These are phyloP conservation scores for Gaeumannomyces sp. DNA, from an alignment of 2,329 filamentous ascomycete species.

Conservation along the genomic window DNA sequence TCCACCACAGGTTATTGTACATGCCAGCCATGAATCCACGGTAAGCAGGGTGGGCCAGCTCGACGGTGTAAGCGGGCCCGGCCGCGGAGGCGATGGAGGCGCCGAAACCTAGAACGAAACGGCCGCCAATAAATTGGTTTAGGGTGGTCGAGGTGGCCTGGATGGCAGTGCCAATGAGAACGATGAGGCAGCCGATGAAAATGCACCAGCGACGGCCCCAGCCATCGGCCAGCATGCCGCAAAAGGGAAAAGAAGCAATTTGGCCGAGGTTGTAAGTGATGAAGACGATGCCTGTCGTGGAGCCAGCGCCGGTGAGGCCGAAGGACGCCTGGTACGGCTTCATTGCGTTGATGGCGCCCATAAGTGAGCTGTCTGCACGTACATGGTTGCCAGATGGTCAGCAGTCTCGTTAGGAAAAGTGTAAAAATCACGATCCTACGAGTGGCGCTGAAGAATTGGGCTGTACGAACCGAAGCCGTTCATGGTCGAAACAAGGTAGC, in stretches of 20 bases:
- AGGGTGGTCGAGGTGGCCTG: slow-evolving; percentile 39
- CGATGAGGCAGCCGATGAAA: slow-evolving; percentile 46
- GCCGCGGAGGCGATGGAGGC: slow-evolving; percentile 53
- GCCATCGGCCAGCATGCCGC: slow-evolving; percentile 41
- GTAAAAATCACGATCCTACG: not conserved
- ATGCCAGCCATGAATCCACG: slow-evolving; percentile 56
- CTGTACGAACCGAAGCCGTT: slow-evolving; percentile 41
- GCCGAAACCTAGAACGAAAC: slow-evolving; percentile 51
- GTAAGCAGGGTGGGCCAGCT: slow-evolving; percentile 57
- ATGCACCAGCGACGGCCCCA: slow-evolving; percentile 50
- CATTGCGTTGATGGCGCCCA: slow-evolving; percentile 47
- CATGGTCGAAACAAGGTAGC: slow-evolving; percentile 41
- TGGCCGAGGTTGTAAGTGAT: slow-evolving; percentile 45
- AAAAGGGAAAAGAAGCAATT: slow-evolving; percentile 46
- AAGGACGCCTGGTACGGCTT: slow-evolving; percentile 43
- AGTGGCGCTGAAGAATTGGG: not conserved
- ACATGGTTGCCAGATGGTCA: not conserved
- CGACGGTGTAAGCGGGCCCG: slow-evolving; percentile 57
- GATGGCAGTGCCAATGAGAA: slow-evolving; percentile 44
- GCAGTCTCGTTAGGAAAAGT: not conserved
- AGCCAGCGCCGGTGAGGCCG: slow-evolving; percentile 37
- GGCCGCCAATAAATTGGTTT: slow-evolving; percentile 48
- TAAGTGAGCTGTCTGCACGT: slow-evolving; percentile 43
- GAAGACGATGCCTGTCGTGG: slow-evolving; percentile 38
- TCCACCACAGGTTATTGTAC: slow-evolving; percentile 37